Evolutionary conservation across 2,329 filamentous ascomycete species (phyloP), one percentile per base, ranked within the genome.

Genomic region (Fusarium praegraminearum): DNA sequence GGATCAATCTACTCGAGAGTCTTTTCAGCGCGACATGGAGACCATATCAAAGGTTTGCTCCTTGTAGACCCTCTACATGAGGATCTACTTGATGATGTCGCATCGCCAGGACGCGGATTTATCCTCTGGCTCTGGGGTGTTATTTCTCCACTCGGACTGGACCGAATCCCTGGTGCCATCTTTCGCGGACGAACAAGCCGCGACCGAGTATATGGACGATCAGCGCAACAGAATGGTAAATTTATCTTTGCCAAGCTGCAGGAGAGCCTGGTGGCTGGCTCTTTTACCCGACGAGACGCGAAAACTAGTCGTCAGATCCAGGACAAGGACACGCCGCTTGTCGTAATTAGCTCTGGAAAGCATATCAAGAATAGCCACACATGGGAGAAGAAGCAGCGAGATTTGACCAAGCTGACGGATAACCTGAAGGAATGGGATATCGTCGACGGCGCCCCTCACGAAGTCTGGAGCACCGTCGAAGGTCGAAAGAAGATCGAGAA

Each of bases 11-110:
- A 98, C 77, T 93, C 91, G 45, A 92, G 95, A 13, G 93, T 99
- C 72, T 98, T 99, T 80, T 92, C 93, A 52, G 91, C 93, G 32
- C 90, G 94, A 18, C 93, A 98, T 76, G 86, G 91, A 50, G 84
- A 86, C 59, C 87, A 93, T 59, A 86, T 98, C 43, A 87, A 86
- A 28, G 95, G 94, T 7, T 83, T 98, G 40, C 86, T 99, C 71
- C 84, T 98, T 71, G 89, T 99, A 71, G 95, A 99, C 74, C 90
- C 93, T 2, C 82, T 97, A 9, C 96, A 98, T 78, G 96, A 99
- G 67, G 93, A 97, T 69, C 86, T 95, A 2, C 88, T 98, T 5
- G 81, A 86, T 70, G 83, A 88, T 8, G 80, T 97, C 3, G 92
- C 87, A 8, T 84, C 84, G 4, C 84, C 94, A 0, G 82, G 86